Conservation (phyloP, 176 grass and related monocot genomes). For the Saccharum spontaneum region DNA sequence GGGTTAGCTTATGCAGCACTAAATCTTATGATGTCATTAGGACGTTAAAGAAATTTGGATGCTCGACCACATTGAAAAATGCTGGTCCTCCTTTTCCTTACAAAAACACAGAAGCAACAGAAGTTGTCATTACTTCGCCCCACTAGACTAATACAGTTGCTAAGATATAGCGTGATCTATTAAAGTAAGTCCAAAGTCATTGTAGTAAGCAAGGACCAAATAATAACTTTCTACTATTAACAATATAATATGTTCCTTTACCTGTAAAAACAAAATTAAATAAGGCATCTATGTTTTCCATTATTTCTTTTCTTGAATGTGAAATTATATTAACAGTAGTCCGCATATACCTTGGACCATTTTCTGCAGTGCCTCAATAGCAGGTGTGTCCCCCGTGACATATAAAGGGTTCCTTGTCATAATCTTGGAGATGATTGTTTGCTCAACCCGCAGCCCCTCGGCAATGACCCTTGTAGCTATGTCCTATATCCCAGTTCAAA, state of each 20-base stretch:
- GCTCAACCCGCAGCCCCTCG: slow-evolving; percentile 76
- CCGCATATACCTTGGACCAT: slow-evolving; percentile 80
- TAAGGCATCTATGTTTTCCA: neutral
- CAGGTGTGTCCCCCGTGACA: slow-evolving; percentile 71
- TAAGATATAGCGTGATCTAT: slow-evolving; percentile 4
- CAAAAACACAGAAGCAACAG: slow-evolving; percentile 2
- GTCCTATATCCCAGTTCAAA: slow-evolving; percentile 56
- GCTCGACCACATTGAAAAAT: neutral
- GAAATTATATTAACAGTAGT: neutral
- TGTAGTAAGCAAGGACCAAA: slow-evolving; percentile 11
- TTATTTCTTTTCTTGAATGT: slow-evolving; percentile 18
- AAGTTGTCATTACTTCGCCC: neutral
- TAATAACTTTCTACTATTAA: neutral
- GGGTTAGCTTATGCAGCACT: neutral
- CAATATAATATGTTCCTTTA: neutral
- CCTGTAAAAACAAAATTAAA: neutral
- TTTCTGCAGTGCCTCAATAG: slow-evolving; percentile 90
- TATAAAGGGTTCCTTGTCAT: slow-evolving; percentile 86
- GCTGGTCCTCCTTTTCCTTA: neutral
- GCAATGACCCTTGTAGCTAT: slow-evolving; percentile 84
- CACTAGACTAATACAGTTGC: neutral
- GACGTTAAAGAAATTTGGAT: neutral
- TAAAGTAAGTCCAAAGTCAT: neutral
- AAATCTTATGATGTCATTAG: neutral
- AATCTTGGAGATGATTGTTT: slow-evolving; percentile 87